Evolutionary conservation across 257 asterid species (phyloP).

Genomic region (Buddleja alternifolia): DNA sequence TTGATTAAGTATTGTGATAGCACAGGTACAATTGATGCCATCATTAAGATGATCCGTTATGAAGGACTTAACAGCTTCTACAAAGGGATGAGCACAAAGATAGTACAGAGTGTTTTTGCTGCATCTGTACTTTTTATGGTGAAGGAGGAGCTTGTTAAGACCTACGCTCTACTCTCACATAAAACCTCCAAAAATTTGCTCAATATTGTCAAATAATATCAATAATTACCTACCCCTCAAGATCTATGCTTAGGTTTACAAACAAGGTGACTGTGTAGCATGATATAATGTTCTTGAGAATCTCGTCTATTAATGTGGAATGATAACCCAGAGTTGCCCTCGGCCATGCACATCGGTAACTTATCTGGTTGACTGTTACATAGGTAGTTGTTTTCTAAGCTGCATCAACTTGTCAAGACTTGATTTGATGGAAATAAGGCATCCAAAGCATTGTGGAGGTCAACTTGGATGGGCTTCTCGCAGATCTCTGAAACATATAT

Average conservation of each 20-base stretch:
- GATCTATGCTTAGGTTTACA: neutral
- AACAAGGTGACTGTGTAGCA: neutral
- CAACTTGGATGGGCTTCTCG: too few species aligned
- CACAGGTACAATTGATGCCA: slow-evolving; percentile 84
- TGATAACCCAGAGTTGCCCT: too few species aligned
- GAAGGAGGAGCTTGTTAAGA: slow-evolving; percentile 91
- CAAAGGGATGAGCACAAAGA: slow-evolving; percentile 95
- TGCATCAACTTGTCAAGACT: too few species aligned
- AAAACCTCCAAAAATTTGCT: slow-evolving; percentile 26
- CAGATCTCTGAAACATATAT: too few species aligned
- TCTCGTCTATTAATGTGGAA: too few species aligned
- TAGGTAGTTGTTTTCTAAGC: too few species aligned
- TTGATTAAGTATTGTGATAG: slow-evolving; percentile 24
- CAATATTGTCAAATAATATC: slow-evolving; percentile 29
- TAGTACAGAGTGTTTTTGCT: slow-evolving; percentile 90
- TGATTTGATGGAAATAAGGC: too few species aligned
- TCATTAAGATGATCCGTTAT: slow-evolving; percentile 73
- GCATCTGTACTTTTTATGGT: slow-evolving; percentile 93
- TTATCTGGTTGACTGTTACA: too few species aligned
- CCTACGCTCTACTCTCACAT: slow-evolving; percentile 37
- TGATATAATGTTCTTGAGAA: too few species aligned
- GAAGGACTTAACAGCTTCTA: slow-evolving; percentile 87
- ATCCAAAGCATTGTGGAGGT: too few species aligned
- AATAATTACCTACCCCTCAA: neutral
- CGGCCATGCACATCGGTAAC: too few species aligned